Evolutionary conservation across 441 rosid genomes (phyloP), one percentile per base, ranked within the genome.

Genomic region (Hura crepitans): DNA sequence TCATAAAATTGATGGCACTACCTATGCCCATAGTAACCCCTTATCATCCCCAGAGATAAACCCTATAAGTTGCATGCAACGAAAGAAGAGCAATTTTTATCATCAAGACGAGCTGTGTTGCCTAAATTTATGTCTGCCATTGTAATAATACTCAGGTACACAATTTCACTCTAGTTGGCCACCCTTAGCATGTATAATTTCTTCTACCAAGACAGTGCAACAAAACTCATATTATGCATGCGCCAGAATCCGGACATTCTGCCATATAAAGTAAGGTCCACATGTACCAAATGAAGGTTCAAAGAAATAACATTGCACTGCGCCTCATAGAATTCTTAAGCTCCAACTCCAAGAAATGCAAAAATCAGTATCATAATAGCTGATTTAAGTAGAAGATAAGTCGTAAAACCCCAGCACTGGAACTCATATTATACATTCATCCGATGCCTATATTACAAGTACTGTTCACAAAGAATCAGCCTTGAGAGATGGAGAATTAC

Each of bases 331-430:
- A n/a, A 31, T 66, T 35, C 27, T 15, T 28, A 2, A 28, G 27
- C 39, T n/a, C 46, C 25, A 35, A 33, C 39, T n/a, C 46, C 25
- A 35, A 33, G 5, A 60, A 35, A 18, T 33, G 39, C n/a, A 39
- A 42, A 63, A 20, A 9, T 12, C 2, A 25, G 0, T 31, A 30
- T 22, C 39, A 11, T 15, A 66, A 17, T 17, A 54, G 25, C 22
- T 39, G 51, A 67, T 54, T 51, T 11, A 67, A 39, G 51, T 27
- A 54, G 39, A 10, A 54, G 9, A 14, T 25, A 25, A 23, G 3
- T 20, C 12, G 35, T 54, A 67, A 54, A 67, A 2, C 37, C 71
- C 51, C 49, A 55, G 55, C 8, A 54, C 15, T 53, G 31, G 39
- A 68, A 37, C 39, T 22, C 20, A 53, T 23, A 37, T 39, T 5